Evolutionary conservation across 495 filamentous ascomycete genomes (phyloP), one percentile per base, ranked within the genome.

Genomic region (Penicillium fimorum): DNA sequence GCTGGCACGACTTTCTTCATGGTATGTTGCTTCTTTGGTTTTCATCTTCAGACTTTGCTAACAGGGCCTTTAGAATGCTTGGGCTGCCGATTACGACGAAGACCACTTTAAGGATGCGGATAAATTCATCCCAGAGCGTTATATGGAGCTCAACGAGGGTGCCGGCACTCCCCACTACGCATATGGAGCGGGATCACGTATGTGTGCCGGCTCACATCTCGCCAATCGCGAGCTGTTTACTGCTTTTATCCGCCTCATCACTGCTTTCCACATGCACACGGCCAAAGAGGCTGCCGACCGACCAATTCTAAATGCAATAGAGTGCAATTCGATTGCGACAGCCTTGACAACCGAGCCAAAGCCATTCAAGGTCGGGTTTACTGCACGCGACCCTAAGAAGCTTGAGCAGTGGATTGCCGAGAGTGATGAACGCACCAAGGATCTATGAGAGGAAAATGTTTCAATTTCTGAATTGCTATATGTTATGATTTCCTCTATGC

Each of bases 161-260:
- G 72, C 79, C 1, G 85, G 86, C 2, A 89, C 85, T 7, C 83
- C 84, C 0, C 87, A 89, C 61, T 90, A 87, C 59, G 85, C 75
- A 20, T 89, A 87, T 61, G 87, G 87, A 9, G 86, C 86, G 2
- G 86, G 86, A 1, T 82, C 79, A n/a, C 77, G 86, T 25, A 87
- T 88, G 84, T 89, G 86, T 67, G 83, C 81, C n/a, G 86, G 85
- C n/a, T 83, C 79, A 2, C 84, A 88, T 51, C 71, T 88, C 3
- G 85, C 84, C 3, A 87, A 88, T 62, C 78, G 86, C 0, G 85
- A 87, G 63, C 73, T 88, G 11, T 88, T 82, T 66, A 87, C 84
- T 4, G 85, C 85, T 0, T 88, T 86, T 59, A 63, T 89, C 29
- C 74, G 87, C n/a, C 68, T 90, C 22, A 84, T 90, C 59, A 80